These are phyloP conservation scores for Sporothrix variecibatus DNA, from an alignment of 2,329 filamentous ascomycete genomes.

Conservation along the genomic window DNA sequence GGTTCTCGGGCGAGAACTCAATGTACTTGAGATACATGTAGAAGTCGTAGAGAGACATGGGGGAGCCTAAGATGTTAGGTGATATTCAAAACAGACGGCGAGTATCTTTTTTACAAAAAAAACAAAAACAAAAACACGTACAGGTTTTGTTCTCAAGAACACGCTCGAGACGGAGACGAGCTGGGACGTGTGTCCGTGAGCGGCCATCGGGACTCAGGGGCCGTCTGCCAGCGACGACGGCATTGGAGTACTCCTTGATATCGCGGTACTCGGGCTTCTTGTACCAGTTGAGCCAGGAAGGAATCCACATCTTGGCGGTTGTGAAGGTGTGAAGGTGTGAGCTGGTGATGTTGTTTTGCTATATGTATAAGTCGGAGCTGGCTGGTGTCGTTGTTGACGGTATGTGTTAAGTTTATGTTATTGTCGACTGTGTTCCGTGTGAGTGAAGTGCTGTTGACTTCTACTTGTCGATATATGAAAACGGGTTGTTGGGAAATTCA, in stretches of 20 bases:
- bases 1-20: slow-evolving; percentile 51
- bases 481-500: background rate
- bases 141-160: slow-evolving; percentile 53
- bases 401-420: background rate
- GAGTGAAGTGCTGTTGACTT: background rate
- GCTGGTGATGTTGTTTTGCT: background rate
- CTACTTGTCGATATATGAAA: background rate
- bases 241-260: slow-evolving; percentile 47
- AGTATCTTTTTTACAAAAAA: background rate
- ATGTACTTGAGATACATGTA: slow-evolving; percentile 55
- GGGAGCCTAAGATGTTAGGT: slow-evolving; percentile 40
- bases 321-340: background rate
- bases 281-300: slow-evolving; percentile 49
- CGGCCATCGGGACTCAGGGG: slow-evolving; percentile 42
- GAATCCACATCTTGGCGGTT: slow-evolving; percentile 34
- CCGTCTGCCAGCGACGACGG: slow-evolving; percentile 41
- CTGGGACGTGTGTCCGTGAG: slow-evolving; percentile 42
- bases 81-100: background rate
- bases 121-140: slow-evolving; percentile 32
- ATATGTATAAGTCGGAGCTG: background rate
- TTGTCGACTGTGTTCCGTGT: background rate
- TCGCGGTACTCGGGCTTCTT: slow-evolving; percentile 53
- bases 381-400: background rate
- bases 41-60: slow-evolving; percentile 53
- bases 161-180: slow-evolving; percentile 45